phyloP scores from a whole-genome alignment of 176 grass and related monocot species.

The Phoenix dactylifera region DNA sequence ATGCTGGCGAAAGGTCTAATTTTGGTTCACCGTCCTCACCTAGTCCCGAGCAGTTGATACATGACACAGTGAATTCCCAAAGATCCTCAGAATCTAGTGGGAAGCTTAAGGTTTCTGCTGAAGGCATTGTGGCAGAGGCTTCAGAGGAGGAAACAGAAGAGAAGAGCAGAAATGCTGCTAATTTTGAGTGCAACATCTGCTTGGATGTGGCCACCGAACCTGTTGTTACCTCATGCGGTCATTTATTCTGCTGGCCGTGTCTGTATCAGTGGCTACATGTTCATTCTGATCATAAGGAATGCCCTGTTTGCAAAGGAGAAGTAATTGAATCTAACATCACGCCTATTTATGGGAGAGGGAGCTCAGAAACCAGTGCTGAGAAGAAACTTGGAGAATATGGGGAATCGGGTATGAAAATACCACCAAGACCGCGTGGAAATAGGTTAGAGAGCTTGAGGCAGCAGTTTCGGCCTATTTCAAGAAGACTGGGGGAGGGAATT shows the following conservation, averaged over 20 bases:
- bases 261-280: conserved; percentile 94
- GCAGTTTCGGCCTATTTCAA: conserved; percentile 81
- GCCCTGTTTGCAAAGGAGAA: conserved; percentile 95
- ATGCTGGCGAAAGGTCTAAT: conserved; percentile 33
- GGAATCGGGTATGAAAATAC: conserved; percentile 43
- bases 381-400: conserved; percentile 48
- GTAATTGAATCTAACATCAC: conserved; percentile 72
- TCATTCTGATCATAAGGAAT: conserved; percentile 88
- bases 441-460: conserved; percentile 92
- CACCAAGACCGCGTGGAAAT: conserved; percentile 76
- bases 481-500: conserved; percentile 81
- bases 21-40: conserved; percentile 5
- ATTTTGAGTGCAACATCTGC: conserved; percentile 95
- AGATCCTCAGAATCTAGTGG: not conserved
- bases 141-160: conserved; percentile 38
- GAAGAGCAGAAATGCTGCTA: conserved; percentile 26
- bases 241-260: conserved; percentile 97
- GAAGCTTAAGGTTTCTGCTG: conserved; percentile 28
- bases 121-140: conserved; percentile 31
- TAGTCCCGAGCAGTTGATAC: conserved; percentile 18
- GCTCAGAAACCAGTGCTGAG: conserved; percentile 31
- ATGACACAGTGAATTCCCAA: conserved; percentile 13
- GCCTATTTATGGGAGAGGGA: conserved; percentile 90
- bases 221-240: conserved; percentile 91
- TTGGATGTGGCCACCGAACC: conserved; percentile 92